Conservation (phyloP, 305 asterid species). For the Fraxinus ornus region DNA sequence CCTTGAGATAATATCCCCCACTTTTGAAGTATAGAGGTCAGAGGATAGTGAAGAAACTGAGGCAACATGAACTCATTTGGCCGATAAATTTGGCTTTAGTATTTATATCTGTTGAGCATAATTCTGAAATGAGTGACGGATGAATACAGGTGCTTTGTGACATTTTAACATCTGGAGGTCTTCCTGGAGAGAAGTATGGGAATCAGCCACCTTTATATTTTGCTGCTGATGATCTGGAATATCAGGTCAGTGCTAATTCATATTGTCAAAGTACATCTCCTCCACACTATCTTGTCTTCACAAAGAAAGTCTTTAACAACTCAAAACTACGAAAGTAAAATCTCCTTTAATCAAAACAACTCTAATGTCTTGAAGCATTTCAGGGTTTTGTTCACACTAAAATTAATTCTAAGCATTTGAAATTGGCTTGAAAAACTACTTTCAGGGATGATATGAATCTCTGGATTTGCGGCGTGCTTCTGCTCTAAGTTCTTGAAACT, state of each 20-base stretch:
- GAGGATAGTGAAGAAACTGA: neutral
- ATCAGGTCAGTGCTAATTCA: slow-evolving; percentile 43
- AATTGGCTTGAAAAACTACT: neutral
- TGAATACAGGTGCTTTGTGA: slow-evolving; percentile 55
- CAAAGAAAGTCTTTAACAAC: neutral
- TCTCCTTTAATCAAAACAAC: neutral
- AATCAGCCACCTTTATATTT: slow-evolving; percentile 54
- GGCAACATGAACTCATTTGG: neutral
- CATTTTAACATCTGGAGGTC: slow-evolving; percentile 56
- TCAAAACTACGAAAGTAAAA: neutral
- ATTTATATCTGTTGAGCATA: neutral
- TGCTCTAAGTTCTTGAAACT: neutral
- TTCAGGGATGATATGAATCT: neutral
- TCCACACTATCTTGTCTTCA: neutral
- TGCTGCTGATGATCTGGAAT: slow-evolving; percentile 65
- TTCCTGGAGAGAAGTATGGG: slow-evolving; percentile 46
- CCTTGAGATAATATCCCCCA: neutral
- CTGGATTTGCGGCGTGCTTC: neutral
- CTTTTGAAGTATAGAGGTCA: neutral
- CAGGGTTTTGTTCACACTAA: neutral
- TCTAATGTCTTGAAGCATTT: neutral
- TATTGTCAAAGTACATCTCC: neutral
- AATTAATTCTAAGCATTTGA: neutral
- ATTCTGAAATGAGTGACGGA: slow-evolving; percentile 22
- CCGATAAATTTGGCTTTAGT: neutral